These are phyloP conservation scores for Setomelanomma holmii DNA, from an alignment of 2,329 filamentous ascomycete species.

Conservation along the genomic window DNA sequence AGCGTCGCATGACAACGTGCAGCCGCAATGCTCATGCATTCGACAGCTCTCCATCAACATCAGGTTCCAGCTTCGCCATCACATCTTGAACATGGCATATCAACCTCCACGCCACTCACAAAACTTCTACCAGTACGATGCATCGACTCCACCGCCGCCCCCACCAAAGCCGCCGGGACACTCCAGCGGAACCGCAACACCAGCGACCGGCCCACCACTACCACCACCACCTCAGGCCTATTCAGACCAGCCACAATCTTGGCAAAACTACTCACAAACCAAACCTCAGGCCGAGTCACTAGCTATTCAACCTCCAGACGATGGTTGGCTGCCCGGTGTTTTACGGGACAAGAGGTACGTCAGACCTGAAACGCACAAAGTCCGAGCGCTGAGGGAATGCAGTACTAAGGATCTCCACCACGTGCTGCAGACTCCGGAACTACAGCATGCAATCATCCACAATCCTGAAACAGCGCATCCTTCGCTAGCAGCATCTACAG, in stretches of 20 bases:
- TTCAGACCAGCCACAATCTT: constrained; percentile 23
- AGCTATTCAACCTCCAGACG: constrained; percentile 49
- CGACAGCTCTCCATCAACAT: constrained; percentile 1
- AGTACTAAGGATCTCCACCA: constrained; percentile 81
- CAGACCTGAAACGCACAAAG: constrained; percentile 18
- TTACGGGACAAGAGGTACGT: constrained; percentile 83
- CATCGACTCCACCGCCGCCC: constrained; percentile 57
- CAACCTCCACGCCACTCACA: constrained; percentile 49
- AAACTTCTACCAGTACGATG: constrained; percentile 49
- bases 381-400: constrained; percentile 23
- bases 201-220: constrained; percentile 52
- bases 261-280: constrained; percentile 25
- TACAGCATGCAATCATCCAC: constrained; percentile 78
- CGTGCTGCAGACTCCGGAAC: constrained; percentile 67
- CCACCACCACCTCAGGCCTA: constrained; percentile 51
- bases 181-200: constrained; percentile 51
- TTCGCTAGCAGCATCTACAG: constrained; percentile 70
- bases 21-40: not conserved
- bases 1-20: not conserved
- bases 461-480: constrained; percentile 73
- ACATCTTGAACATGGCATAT: constrained; percentile 41
- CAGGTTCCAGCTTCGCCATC: not conserved
- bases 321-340: constrained; percentile 78
- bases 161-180: constrained; percentile 54
- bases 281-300: constrained; percentile 24